A percentile compares a stretch with the other conserved stretches of the same genome.
Conservation (phyloP, 495 filamentous ascomycete genomes). For the Emericellopsis terricola region DNA sequence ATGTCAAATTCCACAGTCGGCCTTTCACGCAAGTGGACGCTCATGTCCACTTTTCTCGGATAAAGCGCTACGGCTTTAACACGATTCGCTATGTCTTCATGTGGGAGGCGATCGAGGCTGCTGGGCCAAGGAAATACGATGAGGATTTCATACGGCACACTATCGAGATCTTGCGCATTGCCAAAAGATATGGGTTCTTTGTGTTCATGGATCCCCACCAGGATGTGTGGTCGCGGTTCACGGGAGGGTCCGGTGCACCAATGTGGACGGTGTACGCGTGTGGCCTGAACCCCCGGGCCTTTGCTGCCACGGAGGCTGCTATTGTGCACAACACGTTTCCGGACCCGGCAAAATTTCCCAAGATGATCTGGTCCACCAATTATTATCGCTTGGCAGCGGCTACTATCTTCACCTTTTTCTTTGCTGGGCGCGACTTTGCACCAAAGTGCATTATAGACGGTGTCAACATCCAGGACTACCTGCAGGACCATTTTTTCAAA, state of each 20-base stretch:
- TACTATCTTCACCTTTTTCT: slow-evolving; percentile 90
- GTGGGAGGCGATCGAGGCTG: slow-evolving; percentile 96
- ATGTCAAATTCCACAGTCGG: slow-evolving; percentile 72
- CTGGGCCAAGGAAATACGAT: slow-evolving; percentile 85
- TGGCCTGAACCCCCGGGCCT: slow-evolving; percentile 69
- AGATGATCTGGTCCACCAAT: slow-evolving; percentile 99
- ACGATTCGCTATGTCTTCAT: slow-evolving; percentile 92
- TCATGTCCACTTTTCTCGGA: slow-evolving; percentile 67
- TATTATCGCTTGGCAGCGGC: slow-evolving; percentile 76
- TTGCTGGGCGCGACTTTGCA: slow-evolving; percentile 80
- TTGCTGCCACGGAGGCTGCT: slow-evolving; percentile 76
- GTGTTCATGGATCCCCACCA: slow-evolving; percentile 97
- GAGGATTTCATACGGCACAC: slow-evolving; percentile 88
- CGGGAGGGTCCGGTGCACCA: slow-evolving; percentile 85
- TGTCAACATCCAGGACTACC: slow-evolving; percentile 88
- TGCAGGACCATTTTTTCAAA: slow-evolving; percentile 71
- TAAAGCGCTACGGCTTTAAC: slow-evolving; percentile 85
- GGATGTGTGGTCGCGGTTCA: slow-evolving; percentile 93
- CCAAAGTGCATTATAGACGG: slow-evolving; percentile 93
- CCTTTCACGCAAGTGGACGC: slow-evolving; percentile 75
- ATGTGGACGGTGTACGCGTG: slow-evolving; percentile 96
- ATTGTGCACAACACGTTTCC: slow-evolving; percentile 89
- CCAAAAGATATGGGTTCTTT: slow-evolving; percentile 83
- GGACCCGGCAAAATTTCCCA: slow-evolving; percentile 74
- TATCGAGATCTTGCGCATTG: slow-evolving; percentile 62